Evolutionary conservation across 495 filamentous ascomycete species (phyloP).

Genomic region (Xylaria curta): DNA sequence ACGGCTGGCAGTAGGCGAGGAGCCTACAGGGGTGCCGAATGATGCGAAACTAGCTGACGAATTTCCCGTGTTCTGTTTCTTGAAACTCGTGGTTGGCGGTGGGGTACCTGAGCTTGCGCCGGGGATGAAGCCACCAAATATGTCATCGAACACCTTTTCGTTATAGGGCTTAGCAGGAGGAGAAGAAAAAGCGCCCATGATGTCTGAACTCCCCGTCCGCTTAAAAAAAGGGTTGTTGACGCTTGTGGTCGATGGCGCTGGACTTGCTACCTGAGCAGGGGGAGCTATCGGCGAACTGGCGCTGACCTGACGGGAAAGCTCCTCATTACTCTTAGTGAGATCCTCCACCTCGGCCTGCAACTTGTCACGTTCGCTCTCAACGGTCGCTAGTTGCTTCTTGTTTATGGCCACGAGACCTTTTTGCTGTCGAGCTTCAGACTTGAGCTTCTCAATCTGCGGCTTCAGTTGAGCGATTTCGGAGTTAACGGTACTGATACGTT

Average conservation of each 20-base stretch:
- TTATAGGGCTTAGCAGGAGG: constrained; percentile 52
- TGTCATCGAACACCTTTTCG: constrained; percentile 82
- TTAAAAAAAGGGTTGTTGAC: constrained; percentile 92
- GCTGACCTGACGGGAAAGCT: constrained; percentile 54
- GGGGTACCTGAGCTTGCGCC: constrained; percentile 55
- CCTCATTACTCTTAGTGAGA: constrained; percentile 67
- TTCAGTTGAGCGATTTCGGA: constrained; percentile 80
- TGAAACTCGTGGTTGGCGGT: constrained; percentile 68
- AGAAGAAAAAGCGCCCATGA: constrained; percentile 61
- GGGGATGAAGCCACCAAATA: constrained; percentile 74
- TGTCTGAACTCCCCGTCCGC: constrained; percentile 70
- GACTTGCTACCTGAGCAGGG: constrained; percentile 60
- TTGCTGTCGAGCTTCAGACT: constrained; percentile 88
- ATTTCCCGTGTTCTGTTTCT: constrained; percentile 62
- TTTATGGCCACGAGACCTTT: constrained; percentile 96
- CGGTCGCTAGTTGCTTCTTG: constrained; percentile 93
- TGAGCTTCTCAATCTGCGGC: constrained; percentile 87
- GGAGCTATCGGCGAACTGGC: constrained; percentile 45
- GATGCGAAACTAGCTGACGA: constrained; percentile 58
- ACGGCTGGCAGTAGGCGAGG: constrained; percentile 61
- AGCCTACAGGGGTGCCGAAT: constrained; percentile 59
- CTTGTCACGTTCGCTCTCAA: constrained; percentile 85
- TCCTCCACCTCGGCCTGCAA: constrained; percentile 78
- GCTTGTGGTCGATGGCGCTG: constrained; percentile 74
- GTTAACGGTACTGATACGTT: constrained; percentile 83